Conservation (phyloP, 2,329 filamentous ascomycete species). For the Apiospora koreana region DNA sequence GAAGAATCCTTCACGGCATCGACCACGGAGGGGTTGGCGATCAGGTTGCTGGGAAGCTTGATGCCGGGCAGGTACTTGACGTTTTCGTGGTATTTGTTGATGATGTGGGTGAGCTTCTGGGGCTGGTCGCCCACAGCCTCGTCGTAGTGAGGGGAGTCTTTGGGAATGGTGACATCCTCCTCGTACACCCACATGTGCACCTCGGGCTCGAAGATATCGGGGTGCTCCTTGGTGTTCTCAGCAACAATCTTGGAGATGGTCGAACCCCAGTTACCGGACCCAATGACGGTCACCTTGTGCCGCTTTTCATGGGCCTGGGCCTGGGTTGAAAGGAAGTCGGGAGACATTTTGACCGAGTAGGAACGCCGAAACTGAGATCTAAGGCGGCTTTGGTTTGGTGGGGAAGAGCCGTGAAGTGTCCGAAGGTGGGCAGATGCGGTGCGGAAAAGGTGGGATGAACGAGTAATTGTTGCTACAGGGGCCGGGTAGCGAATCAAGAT, state of each 20-base stretch:
- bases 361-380: neutral
- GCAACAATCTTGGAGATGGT: slow-evolving; percentile 97
- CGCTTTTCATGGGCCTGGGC: slow-evolving; percentile 53
- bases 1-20: slow-evolving; percentile 82
- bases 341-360: slow-evolving; percentile 28
- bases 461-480: neutral
- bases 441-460: neutral
- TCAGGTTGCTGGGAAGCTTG: slow-evolving; percentile 75
- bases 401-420: slow-evolving; percentile 6
- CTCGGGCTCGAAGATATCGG: slow-evolving; percentile 79
- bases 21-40: slow-evolving; percentile 79
- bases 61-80: slow-evolving; percentile 96
- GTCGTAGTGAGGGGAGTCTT: slow-evolving; percentile 74
- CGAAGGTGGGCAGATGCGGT: slow-evolving; percentile 2
- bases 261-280: slow-evolving; percentile 97
- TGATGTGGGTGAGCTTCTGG: slow-evolving; percentile 86
- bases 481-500: slow-evolving; percentile 6
- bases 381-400: neutral
- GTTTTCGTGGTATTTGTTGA: slow-evolving; percentile 94
- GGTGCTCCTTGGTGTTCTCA: slow-evolving; percentile 81
- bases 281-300: slow-evolving; percentile 92
- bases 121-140: slow-evolving; percentile 61
- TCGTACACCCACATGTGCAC: slow-evolving; percentile 99
- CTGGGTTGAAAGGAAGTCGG: slow-evolving; percentile 44
- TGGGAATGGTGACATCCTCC: slow-evolving; percentile 77